Base-by-base conservation (phyloP, 495 filamentous ascomycete species). In the Hypoxylon intermedium region DNA sequence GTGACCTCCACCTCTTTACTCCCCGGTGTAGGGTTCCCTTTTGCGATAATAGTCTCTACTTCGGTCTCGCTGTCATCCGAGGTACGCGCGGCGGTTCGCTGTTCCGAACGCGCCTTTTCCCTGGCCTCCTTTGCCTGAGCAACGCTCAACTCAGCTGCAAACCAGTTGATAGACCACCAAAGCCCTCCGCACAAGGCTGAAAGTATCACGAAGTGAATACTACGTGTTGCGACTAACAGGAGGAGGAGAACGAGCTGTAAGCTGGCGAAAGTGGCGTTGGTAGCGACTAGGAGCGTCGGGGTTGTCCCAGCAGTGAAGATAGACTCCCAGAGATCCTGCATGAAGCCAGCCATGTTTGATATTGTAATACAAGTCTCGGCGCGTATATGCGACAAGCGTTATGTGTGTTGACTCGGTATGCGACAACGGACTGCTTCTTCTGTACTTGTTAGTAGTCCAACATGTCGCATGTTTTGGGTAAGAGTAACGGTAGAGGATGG, bases 101-200 rank as follows among this genome's bases (percentile, higher is more conserved):
- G 67, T 28, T 76, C 73, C 19, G 67, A 63, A 9, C 74, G 77
- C 72, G 78, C 75, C 69, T 85, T 83, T 51, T 82, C 81, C 45
- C 84, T 79, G 60, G 87, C 85, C 69, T 92, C 83, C 49, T 79
- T 79, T 16, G 73, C 77, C 66, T 89, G 86, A 36, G 86, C 86
- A 7, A 75, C 75, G 46, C 79, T 80, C 28, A 98, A 78, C 78
- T 98, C 94, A 18, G 72, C 71, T 34, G 92, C 91, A 68, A 98
- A 98, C 94, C 94, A 98, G 76, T 97, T 97, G 74, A 98, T 96
- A 16, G 87, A 84, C 74, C 82, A 89, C 94, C 94, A 98, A 19
- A 98, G 81, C 0, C 90, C 89, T 1, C 75, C 92, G 33, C 85
- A 90, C 6, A 98, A 77, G 42, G 85, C 69, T 5, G 90, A 94